Base-by-base conservation (phyloP, 495 filamentous ascomycete species). In the Astrothelium macrocarpum region DNA sequence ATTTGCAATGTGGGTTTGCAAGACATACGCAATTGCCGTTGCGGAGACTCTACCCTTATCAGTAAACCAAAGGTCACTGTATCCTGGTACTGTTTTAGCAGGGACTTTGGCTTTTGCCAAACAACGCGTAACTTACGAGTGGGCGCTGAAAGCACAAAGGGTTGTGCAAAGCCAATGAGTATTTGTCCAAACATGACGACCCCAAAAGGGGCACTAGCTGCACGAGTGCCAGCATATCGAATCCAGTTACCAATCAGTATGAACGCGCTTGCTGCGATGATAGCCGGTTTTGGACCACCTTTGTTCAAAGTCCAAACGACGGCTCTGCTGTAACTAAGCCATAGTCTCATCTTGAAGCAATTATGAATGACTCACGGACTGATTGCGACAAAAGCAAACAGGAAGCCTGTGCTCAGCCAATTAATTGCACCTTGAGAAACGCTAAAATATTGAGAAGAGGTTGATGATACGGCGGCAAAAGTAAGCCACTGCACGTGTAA, bases 161-260 rank as follows among this genome's bases (percentile, higher is more conserved):
- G 92, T 66, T 98, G 94, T 14, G 90, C 87, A 10, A 96, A 77
- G 0, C 94, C 94, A 42, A 87, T 90, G 20, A 98, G 76, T 75
- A 97, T 87, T 77, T 98, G 94, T n/a, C 93, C 94, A 73, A 96
- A 87, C 87, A 97, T 90, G 49, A 90, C 87, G 25, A 89, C 80
- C 11, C 87, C 85, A 68, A 90, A 96, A 39, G 82, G 81, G 26
- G 82, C 84, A 14, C 76, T 76, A 34, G 77, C 75, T 0, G 83
- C 78, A 67, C 81, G 80, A 2, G 89, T 86, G 63, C 90, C 91
- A 1, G 82, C 90, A 77, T 93, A 96, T 64, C 94, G 87, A 68
- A 98, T 85, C 91, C 93, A 96, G 77, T 95, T 96, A 1, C 93
- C 94, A 0, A 85, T 68, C 1, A 97, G 80, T 18, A 90, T 78